Conservation (phyloP, 192 early-diverging fungal species). For the Lunasporangiospora selenospora region DNA sequence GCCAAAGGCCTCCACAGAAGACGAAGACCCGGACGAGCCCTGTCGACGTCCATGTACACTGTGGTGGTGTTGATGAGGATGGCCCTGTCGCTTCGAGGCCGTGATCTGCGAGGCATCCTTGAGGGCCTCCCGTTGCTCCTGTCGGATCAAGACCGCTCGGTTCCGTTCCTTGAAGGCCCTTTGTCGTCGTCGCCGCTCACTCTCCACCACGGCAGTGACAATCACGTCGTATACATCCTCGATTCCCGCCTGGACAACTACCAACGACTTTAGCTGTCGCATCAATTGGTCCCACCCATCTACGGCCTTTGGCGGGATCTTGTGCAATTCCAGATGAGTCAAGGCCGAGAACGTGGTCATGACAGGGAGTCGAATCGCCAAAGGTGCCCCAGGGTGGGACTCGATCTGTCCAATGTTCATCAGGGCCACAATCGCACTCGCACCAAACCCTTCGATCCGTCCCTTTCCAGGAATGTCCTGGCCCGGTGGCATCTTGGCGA, state of each 20-base stretch:
- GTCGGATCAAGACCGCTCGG: slow-evolving; percentile 32
- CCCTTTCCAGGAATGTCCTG: slow-evolving; percentile 24
- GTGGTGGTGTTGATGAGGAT: slow-evolving; percentile 2
- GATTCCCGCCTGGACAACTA: slow-evolving; percentile 48
- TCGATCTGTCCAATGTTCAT: slow-evolving; percentile 7
- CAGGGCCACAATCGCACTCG: slow-evolving; percentile 13
- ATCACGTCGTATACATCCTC: slow-evolving; percentile 57
- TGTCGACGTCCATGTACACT: not conserved
- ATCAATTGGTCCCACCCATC: slow-evolving; percentile 58
- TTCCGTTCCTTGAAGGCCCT: slow-evolving; percentile 24
- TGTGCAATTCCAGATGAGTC: slow-evolving; percentile 56
- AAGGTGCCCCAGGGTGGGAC: slow-evolving; percentile 1
- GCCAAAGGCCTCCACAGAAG: too few species aligned
- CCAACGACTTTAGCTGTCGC: slow-evolving; percentile 47
- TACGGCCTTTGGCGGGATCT: slow-evolving; percentile 51
- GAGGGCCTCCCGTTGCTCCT: slow-evolving; percentile 38
- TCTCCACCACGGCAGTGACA: slow-evolving; percentile 44
- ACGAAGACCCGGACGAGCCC: not conserved
- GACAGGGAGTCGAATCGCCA: slow-evolving; percentile 24
- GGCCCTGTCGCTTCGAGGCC: too few species aligned
- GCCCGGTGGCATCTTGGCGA: slow-evolving; percentile 36
- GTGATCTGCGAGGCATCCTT: slow-evolving; percentile 17
- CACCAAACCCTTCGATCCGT: slow-evolving; percentile 30
- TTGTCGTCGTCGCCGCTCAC: slow-evolving; percentile 38
- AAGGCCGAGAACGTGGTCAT: slow-evolving; percentile 49